Conservation (phyloP, 768 basidiomycete genomes). For the Hygrophorus russula region DNA sequence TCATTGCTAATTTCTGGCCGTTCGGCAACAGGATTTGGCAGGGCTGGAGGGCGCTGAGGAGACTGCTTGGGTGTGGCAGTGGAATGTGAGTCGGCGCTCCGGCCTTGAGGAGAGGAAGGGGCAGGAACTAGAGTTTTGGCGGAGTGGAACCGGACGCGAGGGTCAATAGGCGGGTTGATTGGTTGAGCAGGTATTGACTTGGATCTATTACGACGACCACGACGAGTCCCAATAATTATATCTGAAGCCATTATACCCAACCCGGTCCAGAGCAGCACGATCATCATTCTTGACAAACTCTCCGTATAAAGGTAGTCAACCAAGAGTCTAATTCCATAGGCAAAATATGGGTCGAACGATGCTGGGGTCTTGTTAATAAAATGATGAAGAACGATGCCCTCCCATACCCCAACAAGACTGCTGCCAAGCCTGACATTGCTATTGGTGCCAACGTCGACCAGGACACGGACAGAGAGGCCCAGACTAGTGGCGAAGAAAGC, state of each 20-base stretch:
- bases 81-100: too few relatives aligned
- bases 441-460: background rate
- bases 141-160: too few relatives aligned
- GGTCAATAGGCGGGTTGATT: too few relatives aligned
- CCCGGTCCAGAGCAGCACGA: slow-evolving; percentile 25
- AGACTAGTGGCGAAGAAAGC: background rate
- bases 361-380: slow-evolving; percentile 17
- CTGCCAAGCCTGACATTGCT: background rate
- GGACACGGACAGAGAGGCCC: background rate
- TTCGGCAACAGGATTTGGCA: too few relatives aligned
- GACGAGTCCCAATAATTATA: background rate
- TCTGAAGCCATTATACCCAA: background rate
- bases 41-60: too few relatives aligned
- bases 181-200: too few relatives aligned
- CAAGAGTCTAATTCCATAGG: slow-evolving; percentile 30
- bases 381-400: slow-evolving; percentile 31
- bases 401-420: slow-evolving; percentile 27
- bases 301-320: slow-evolving; percentile 30
- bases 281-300: slow-evolving; percentile 19
- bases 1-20: too few relatives aligned
- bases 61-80: too few relatives aligned
- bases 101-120: too few relatives aligned
- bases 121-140: too few relatives aligned
- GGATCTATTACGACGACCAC: too few relatives aligned
- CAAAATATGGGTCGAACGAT: slow-evolving; percentile 26